A percentile compares a stretch with the other conserved stretches of the same genome.
Conservation (phyloP, 2,329 filamentous ascomycete genomes). For the Neonectria sp. region DNA sequence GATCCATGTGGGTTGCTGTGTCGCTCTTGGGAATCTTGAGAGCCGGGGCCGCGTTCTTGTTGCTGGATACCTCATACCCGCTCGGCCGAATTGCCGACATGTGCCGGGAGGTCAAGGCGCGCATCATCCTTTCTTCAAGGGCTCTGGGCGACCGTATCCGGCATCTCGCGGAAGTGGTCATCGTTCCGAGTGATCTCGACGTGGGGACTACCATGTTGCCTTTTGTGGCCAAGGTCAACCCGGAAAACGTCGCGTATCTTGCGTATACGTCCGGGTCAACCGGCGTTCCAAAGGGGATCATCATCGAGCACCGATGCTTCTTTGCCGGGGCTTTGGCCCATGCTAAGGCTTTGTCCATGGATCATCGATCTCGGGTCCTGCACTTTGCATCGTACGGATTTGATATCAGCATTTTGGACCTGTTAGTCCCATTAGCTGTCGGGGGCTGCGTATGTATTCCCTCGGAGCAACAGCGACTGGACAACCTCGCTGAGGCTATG, state of each 20-base stretch:
- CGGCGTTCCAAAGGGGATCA: constrained; percentile 33
- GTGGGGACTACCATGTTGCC: too few species aligned
- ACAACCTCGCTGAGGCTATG: constrained; percentile 36
- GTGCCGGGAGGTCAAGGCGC: neutral
- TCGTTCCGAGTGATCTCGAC: neutral
- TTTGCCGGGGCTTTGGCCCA: constrained; percentile 20
- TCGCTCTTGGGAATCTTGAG: neutral
- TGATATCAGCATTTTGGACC: constrained; percentile 41
- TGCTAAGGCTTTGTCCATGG: constrained; percentile 6
- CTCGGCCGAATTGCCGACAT: neutral
- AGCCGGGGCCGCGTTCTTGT: neutral
- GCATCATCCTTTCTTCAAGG: neutral
- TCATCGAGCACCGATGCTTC: constrained; percentile 27
- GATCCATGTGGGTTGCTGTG: neutral
- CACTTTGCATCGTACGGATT: constrained; percentile 45
- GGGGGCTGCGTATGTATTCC: constrained; percentile 44
- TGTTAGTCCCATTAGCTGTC: constrained; percentile 34
- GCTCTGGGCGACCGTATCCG: neutral
- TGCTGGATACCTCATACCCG: neutral
- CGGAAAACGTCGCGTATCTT: constrained; percentile 14
- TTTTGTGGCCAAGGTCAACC: neutral
- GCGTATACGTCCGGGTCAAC: constrained; percentile 38
- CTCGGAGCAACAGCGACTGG: constrained; percentile 35
- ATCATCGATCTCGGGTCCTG: constrained; percentile 8
- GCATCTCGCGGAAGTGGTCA: neutral